Base-by-base conservation (phyloP, 225 moss, liverwort and hornwort genomes). In the Climacium dendroides region DNA sequence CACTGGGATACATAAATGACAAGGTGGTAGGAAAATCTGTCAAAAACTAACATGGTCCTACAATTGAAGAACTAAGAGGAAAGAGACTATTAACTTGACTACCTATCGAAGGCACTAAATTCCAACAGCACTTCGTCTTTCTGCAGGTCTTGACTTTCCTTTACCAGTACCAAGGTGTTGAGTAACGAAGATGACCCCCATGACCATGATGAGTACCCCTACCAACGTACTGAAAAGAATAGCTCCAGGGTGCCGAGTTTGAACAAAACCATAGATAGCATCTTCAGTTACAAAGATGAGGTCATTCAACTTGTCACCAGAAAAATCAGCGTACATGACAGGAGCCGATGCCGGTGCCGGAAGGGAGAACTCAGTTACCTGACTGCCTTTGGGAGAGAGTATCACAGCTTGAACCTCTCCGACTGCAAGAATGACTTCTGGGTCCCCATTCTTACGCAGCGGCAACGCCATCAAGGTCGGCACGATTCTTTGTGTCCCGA, bases 171-270 rank as follows among this genome's bases (percentile, higher is more conserved):
- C 94, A 15, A 97, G 91, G 83, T 98, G 98, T 85, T 98, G 98
- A 35, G 90, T 94, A 55, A 98, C 90, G 48, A 96, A 94, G 60
- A 98, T 95, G 7, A 98, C 87, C 65, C 86, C 96, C 93, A 98
- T 98, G 57, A 97, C 95, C 86, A 97, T 88, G 43, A 98, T 95
- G 62, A 98, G 85, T 13, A 96, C 81, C 52, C 94, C 98, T 66
- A 98, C 94, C 62, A 98, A 88, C 19, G 96, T 92, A 85, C 95
- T 95, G 63, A 98, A 98, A 57, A 98, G 90, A 84, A 96, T 90
- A 41, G 97, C 98, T 88, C 97, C 96, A 22, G 96, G 96, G 79
- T 95, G 96, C 43, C 96, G 94, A 79, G 93, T 94, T 94, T 97
- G 98, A 69, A 92, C 91, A 86, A 94, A 98, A 34, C 97, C 97